Conservation (phyloP, 441 rosid species). For the Corymbia calophylla region DNA sequence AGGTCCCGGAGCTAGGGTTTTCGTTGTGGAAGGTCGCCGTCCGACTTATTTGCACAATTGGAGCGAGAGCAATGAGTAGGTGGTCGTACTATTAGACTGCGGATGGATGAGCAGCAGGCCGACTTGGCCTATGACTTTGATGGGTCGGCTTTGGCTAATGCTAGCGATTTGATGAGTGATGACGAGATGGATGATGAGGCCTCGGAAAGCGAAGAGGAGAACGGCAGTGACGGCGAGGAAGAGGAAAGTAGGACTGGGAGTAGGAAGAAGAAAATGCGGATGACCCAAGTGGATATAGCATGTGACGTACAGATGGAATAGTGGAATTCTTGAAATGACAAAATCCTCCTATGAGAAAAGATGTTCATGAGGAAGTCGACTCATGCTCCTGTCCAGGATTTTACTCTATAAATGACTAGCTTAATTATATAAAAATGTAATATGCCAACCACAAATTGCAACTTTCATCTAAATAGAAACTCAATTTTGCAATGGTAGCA, state of each 20-base stretch:
- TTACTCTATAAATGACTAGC: no score
- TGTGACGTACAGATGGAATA: not conserved
- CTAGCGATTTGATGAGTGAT: not conserved
- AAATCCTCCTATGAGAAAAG: not conserved
- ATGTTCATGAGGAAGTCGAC: fast-evolving
- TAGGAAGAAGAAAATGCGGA: not conserved
- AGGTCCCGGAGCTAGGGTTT: no score
- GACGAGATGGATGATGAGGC: not conserved
- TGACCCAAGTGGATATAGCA: not conserved
- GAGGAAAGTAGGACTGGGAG: not conserved
- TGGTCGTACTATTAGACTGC: not conserved
- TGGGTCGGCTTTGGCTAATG: not conserved
- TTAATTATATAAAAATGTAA: not conserved
- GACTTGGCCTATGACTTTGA: not conserved
- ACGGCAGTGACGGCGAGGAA: not conserved
- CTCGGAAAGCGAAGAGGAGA: not conserved
- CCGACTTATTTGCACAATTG: not conserved
- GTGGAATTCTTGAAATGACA: not conserved
- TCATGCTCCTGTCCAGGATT: no score
- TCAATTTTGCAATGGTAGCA: no score
- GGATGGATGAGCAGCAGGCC: not conserved
- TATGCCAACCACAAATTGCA: not conserved
- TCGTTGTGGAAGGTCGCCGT: not conserved
- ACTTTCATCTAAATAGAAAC: fast-evolving
- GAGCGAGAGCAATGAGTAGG: not conserved